phyloP scores from a whole-genome alignment of 1,284 basidiomycete species.

The Cryptococcus depauperatus region DNA sequence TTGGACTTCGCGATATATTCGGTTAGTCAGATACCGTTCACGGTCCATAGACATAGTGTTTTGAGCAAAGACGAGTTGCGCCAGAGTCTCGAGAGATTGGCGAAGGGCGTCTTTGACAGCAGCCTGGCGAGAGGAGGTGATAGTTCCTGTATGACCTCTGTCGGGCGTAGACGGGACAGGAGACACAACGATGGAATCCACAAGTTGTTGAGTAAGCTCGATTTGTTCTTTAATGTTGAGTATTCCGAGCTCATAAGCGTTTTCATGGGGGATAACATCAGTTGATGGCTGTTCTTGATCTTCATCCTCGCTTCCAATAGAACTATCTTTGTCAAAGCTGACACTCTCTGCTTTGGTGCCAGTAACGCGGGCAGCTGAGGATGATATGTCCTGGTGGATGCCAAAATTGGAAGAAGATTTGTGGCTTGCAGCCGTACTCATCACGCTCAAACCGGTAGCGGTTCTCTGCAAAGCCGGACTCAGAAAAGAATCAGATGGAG shows the following conservation, averaged over 20 bases:
- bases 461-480: slow-evolving; percentile 35
- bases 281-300: neutral
- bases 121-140: slow-evolving; percentile 37
- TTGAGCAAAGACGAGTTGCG: slow-evolving; percentile 60
- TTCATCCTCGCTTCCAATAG: slow-evolving; percentile 7
- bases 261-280: slow-evolving; percentile 56
- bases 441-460: slow-evolving; percentile 47
- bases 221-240: slow-evolving; percentile 71
- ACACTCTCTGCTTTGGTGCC: slow-evolving; percentile 16
- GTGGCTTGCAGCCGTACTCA: slow-evolving; percentile 11
- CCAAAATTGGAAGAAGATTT: slow-evolving; percentile 26
- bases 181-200: slow-evolving; percentile 51
- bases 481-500: slow-evolving; percentile 33
- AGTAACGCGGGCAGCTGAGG: slow-evolving; percentile 22
- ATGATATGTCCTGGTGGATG: too few relatives aligned
- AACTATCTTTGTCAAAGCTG: slow-evolving; percentile 25
- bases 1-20: slow-evolving; percentile 61
- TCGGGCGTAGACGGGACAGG: slow-evolving; percentile 21
- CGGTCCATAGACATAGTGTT: slow-evolving; percentile 65
- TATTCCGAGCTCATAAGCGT: slow-evolving; percentile 62
- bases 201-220: slow-evolving; percentile 64
- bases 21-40: slow-evolving; percentile 68
- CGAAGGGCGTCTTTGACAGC: slow-evolving; percentile 57
- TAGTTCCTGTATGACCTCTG: slow-evolving; percentile 3
- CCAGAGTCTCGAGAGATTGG: slow-evolving; percentile 56